Base-by-base conservation (phyloP, 2,329 filamentous ascomycete genomes). In the Cladosporium sp. region DNA sequence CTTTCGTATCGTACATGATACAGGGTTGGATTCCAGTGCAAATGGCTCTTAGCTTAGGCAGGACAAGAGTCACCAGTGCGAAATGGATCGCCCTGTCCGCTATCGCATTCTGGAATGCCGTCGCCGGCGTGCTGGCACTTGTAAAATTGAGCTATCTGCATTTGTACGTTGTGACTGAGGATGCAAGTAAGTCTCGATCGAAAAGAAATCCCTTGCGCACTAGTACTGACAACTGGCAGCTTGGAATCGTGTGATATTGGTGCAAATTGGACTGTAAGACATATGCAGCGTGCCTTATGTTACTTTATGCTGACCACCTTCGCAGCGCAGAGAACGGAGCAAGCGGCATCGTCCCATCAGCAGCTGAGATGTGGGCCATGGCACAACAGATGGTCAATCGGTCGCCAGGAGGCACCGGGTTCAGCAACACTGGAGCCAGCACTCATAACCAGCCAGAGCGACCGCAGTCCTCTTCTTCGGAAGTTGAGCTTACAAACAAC, bases 331-430 rank as follows among this genome's bases (percentile, higher is more conserved):
- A 42, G 39, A 42, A 42, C 22, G 39, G 39, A 17, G 39, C 39
- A 29, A 42, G 39, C n/a, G 39, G 39, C 22, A 42, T 42, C 39
- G 39, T 42, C 39, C 39, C 39, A 13, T 42, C 39, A 15, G 39
- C 39, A 42, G 39, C 39, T 27, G 39, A 42, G n/a, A 42, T 42
- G 39, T 42, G 39, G 39, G 20, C 39, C 11, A 40, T 40, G 38
- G 38, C n/a, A 8, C 38, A 40, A n/a, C 20, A 42, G n/a, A 42
- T 42, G 2, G 20, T 17, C 20, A 29, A 29, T 17, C 20, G 39
- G 11, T 27, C 39, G 22, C 5, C 3, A n/a, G 29, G 12, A 11
- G 13, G 22, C 22, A 15, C 20, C 20, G 13, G 13, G 6, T 6
- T 27, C 20, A 29, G 20, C 20, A 9, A 17, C 39, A 42, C 39